Conservation (phyloP, 306 rosid genomes). For the Castanopsis chinensis region DNA sequence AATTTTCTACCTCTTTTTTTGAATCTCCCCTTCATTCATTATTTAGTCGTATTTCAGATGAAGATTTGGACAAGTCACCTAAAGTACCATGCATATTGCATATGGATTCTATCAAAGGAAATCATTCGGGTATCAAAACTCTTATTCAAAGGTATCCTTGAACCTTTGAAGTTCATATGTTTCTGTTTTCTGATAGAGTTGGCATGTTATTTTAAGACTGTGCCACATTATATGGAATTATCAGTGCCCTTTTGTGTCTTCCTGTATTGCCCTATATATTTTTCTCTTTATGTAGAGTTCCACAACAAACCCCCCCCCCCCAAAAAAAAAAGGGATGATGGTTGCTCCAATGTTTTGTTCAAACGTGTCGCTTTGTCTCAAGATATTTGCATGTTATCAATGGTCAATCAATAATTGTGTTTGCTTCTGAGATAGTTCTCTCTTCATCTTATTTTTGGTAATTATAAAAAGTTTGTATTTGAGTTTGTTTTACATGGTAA, state of each 20-base stretch:
- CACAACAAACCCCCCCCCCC: too few species aligned
- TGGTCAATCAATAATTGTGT: too few species aligned
- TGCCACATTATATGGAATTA: not conserved
- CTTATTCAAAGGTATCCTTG: conserved; percentile 79
- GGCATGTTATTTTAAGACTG: not conserved
- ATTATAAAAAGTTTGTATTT: too few species aligned
- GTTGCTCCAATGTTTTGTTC: too few species aligned
- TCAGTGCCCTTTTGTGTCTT: not conserved
- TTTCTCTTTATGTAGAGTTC: not conserved
- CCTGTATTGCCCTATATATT: not conserved
- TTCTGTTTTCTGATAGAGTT: not conserved
- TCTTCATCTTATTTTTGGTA: too few species aligned
- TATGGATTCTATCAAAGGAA: conserved; percentile 98
- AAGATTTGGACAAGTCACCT: conserved; percentile 40
- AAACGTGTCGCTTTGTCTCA: too few species aligned
- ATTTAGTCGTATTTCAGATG: conserved; percentile 52
- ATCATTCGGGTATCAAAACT: conserved; percentile 79
- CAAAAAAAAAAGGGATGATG: too few species aligned
- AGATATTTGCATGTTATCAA: too few species aligned
- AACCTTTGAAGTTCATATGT: conserved; percentile 12
- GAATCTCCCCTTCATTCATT: conserved; percentile 19
- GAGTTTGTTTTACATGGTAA: too few species aligned
- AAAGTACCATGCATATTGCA: conserved; percentile 87
- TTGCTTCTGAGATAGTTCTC: too few species aligned
- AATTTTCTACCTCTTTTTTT: conserved; percentile 7